Percentiles rank a stretch among this genome's conserved stretches.
Evolutionary conservation across 140 eudicot species (phyloP).

Genomic region (Cichorium intybus): DNA sequence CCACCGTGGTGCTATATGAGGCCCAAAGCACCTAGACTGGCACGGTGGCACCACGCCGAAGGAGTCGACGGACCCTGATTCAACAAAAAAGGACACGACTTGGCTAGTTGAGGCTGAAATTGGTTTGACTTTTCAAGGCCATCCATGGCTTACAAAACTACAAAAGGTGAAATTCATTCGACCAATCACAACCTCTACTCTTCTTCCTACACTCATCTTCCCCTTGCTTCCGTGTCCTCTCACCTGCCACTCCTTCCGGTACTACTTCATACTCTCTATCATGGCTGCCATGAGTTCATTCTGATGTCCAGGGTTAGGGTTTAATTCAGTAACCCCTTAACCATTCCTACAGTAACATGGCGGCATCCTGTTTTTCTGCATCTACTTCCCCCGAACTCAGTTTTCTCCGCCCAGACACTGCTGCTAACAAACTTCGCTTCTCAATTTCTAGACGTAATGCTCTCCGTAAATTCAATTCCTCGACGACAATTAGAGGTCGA

Average conservation of each 20-base stretch:
- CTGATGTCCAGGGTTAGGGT: conserved; percentile 10
- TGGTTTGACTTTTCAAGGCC: conserved; percentile 23
- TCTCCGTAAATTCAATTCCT: conserved; percentile 1
- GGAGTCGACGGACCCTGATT: neutral
- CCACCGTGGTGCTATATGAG: too few species aligned
- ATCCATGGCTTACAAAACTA: conserved; percentile 21
- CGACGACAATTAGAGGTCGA: conserved; percentile 19
- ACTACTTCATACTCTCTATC: conserved; percentile 10
- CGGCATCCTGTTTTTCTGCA: conserved; percentile 30
- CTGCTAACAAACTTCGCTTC: conserved; percentile 31
- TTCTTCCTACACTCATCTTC: conserved; percentile 31
- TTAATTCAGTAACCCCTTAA: neutral
- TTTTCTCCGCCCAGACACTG: conserved; percentile 39
- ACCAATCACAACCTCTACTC: conserved; percentile 49
- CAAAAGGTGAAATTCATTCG: conserved; percentile 13
- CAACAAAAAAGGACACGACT: neutral
- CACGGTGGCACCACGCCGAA: neutral
- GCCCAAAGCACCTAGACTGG: too few species aligned
- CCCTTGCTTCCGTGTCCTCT: conserved; percentile 48
- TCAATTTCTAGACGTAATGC: conserved; percentile 23
- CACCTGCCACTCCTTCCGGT: conserved; percentile 33
- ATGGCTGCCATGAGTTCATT: conserved; percentile 13
- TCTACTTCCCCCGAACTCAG: conserved; percentile 38
- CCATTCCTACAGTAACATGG: conserved; percentile 6
- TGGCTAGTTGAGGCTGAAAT: conserved; percentile 22